Base-by-base conservation (phyloP, 2,329 filamentous ascomycete genomes). In the Saccharata proteae region DNA sequence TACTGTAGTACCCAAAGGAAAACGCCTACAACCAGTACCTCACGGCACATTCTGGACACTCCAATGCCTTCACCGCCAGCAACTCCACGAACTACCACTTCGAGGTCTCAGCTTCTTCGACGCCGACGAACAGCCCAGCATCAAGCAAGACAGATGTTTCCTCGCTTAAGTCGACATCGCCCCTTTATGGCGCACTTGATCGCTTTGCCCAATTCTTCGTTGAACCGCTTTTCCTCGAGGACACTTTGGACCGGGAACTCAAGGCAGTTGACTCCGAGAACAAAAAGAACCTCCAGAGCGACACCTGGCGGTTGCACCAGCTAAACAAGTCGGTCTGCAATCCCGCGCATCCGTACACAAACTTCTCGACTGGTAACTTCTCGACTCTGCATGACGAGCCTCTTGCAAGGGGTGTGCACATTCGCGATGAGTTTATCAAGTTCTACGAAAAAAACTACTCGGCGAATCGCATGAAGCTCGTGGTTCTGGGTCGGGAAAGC, bases 81-180 rank as follows among this genome's bases (percentile, higher is more conserved):
- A 93, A 84, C 2, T 92, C 88, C 31, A 98, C 90, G 40, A 96
- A 96, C 60, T 98, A 93, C 62, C 96, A 82, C 59, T 98, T 98
- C 53, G 90, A 98, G 49, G 77, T 96, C 36, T 83, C 82, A 13
- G 84, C 85, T 18, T 71, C 79, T 9, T 63, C 64, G 23, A 62
- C 63, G 26, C 53, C 59, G 3, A 48, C 57, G 40, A 73, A 67
- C 50, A 74, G 77, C 40, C 49, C 50, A 11, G 40, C 43, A 11
- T 48, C 55, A 38, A 58, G 58, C 37, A 46, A 51, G 29, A 43
- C 51, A 17, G 50, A 52, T 25, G 38, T 59, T 26, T 46, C 51
- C 24, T 39, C 42, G 7, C n/a, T n/a, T n/a, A 60, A 58, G 38
- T 47, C 49, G 11, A 47, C 57, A 15, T 71, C 74, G n/a, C 75